Evolutionary conservation across 257 asterid genomes (phyloP).

Genomic region (Nicotiana tabacum): DNA sequence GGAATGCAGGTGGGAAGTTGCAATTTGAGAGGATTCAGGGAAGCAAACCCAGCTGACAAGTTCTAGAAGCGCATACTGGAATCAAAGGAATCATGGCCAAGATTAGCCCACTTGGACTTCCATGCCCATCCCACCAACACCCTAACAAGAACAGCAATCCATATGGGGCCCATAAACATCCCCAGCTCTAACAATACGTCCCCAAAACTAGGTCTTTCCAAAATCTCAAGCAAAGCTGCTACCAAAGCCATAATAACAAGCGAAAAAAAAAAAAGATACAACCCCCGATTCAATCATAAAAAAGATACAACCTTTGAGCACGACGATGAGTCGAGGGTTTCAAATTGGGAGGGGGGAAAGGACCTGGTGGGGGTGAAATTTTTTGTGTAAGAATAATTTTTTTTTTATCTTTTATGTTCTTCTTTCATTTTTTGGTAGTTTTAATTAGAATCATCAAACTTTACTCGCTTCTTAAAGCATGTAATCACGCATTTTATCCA

Average conservation of each 20-base stretch:
- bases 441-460: too few relatives aligned
- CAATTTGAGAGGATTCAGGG: conserved; percentile 17
- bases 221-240: conserved; percentile 54
- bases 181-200: conserved; percentile 50
- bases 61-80: conserved; percentile 21
- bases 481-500: too few relatives aligned
- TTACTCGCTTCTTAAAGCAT: too few relatives aligned
- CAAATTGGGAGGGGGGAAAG: too few relatives aligned
- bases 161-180: conserved; percentile 54
- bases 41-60: conserved; percentile 11
- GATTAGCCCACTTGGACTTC: conserved; percentile 79
- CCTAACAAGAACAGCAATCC: conserved; percentile 73
- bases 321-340: conserved; percentile 50
- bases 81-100: conserved; percentile 20
- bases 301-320: conserved; percentile 40
- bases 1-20: conserved; percentile 42
- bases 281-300: conserved; percentile 37
- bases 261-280: not conserved
- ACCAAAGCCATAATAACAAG: conserved; percentile 37
- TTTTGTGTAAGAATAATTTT: too few relatives aligned
- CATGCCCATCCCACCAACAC: conserved; percentile 87
- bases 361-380: too few relatives aligned
- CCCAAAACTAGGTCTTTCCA: conserved; percentile 44
- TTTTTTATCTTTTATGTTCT: too few relatives aligned
- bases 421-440: too few relatives aligned